These are phyloP conservation scores for Suillus paluster DNA, from an alignment of 768 basidiomycete species.

Conservation along the genomic window DNA sequence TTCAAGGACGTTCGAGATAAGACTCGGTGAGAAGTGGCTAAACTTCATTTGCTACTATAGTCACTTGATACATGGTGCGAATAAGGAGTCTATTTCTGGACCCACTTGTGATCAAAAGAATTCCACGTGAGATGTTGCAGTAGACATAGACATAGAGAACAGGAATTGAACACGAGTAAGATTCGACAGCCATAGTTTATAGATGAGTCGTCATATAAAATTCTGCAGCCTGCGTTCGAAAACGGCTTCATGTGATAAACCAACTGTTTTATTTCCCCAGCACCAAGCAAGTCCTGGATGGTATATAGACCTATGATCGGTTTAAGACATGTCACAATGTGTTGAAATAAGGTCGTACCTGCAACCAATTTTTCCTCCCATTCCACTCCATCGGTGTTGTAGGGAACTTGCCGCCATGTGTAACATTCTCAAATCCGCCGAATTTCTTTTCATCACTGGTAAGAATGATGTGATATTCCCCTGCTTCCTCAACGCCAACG, in stretches of 20 bases:
- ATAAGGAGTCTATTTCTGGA: no score
- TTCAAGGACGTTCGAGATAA: neutral
- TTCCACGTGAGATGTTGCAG: no score
- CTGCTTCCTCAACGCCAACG: constrained; percentile 84
- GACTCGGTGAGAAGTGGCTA: neutral
- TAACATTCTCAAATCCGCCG: constrained; percentile 88
- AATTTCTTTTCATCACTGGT: constrained; percentile 86
- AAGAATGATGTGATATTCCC: constrained; percentile 83
- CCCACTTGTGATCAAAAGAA: no score
- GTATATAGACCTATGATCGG: constrained; percentile 31
- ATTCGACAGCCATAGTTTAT: neutral
- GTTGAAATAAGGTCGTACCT: constrained; percentile 52
- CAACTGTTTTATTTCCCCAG: constrained; percentile 21
- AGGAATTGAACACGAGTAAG: neutral
- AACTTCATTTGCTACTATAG: neutral
- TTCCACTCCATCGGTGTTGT: constrained; percentile 94
- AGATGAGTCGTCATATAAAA: neutral
- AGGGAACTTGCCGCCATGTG: constrained; percentile 62
- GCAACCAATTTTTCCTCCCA: constrained; percentile 85
- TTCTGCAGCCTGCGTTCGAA: neutral
- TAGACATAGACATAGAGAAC: no score
- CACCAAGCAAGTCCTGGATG: constrained; percentile 37
- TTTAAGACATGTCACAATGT: constrained; percentile 8
- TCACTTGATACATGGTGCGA: no score
- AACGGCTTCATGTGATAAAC: neutral